Evolutionary conservation across 495 filamentous ascomycete genomes (phyloP).

Genomic region (Physcia stellaris): DNA sequence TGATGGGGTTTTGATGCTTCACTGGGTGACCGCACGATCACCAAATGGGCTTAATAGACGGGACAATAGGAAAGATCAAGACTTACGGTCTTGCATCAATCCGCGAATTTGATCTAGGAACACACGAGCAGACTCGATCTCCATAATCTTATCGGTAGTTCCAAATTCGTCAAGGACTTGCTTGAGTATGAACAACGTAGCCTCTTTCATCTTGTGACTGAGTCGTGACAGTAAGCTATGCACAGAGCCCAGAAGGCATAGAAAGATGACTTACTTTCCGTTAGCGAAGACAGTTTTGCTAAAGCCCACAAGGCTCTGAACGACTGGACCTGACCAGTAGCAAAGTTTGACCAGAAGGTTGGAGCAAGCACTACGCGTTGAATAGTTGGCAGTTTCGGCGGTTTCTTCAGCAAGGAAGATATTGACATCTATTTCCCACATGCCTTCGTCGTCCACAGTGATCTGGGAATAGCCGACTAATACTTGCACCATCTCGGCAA

Average conservation of each 20-base stretch:
- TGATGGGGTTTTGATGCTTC: too few species aligned
- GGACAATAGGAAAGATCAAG: conserved; percentile 3
- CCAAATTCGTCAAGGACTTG: conserved; percentile 66
- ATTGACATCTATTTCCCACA: conserved; percentile 95
- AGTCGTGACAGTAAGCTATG: too few species aligned
- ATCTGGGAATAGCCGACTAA: conserved; percentile 83
- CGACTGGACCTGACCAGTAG: conserved; percentile 71
- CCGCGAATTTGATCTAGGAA: conserved; percentile 69
- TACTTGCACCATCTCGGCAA: conserved; percentile 69
- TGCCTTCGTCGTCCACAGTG: conserved; percentile 75
- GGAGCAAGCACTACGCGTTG: conserved; percentile 78
- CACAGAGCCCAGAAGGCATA: too few species aligned
- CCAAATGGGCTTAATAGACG: too few species aligned
- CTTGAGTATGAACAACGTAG: conserved; percentile 70
- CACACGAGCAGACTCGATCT: conserved; percentile 48
- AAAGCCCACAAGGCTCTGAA: conserved; percentile 61
- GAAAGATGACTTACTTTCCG: too few species aligned
- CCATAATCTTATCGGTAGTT: conserved; percentile 54
- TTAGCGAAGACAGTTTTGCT: conserved; percentile 53
- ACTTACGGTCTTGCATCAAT: conserved; percentile 49
- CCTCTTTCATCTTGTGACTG: conserved; percentile 43
- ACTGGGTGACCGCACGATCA: too few species aligned
- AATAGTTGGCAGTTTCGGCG: conserved; percentile 91
- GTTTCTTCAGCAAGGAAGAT: conserved; percentile 92
- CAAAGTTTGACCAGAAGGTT: conserved; percentile 86